A percentile compares a stretch with the other conserved stretches of the same genome.
phyloP scores from a whole-genome alignment of 345 rosid species.

The Diplotaxis tenuifolia region DNA sequence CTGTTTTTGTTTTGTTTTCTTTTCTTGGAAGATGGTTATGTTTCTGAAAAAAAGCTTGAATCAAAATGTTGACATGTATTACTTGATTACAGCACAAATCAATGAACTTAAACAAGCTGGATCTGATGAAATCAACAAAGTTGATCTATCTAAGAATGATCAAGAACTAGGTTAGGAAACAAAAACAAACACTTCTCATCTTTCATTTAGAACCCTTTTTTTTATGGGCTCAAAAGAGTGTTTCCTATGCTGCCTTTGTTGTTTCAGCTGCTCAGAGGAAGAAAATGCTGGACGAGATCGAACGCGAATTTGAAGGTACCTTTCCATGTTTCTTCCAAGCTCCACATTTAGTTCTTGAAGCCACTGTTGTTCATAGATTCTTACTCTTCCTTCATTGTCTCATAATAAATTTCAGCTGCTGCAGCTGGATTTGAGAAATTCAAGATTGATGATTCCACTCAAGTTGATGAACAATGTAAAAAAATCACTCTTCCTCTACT shows the following conservation, averaged over 20 bases:
- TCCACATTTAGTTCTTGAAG: conserved; percentile 6
- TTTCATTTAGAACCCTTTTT: not conserved
- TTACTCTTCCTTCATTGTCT: conserved; percentile 12
- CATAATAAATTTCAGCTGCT: conserved; percentile 28
- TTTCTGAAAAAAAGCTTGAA: conserved; percentile 5
- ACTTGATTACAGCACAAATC: conserved; percentile 20
- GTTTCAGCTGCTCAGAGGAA: conserved; percentile 25
- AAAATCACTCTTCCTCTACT: not conserved
- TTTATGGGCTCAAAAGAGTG: not conserved
- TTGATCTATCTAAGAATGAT: conserved; percentile 18
- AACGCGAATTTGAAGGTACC: conserved; percentile 34
- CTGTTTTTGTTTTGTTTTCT: conserved; percentile 15
- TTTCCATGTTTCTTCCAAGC: not conserved
- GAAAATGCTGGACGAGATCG: conserved; percentile 29
- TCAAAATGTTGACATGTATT: not conserved
- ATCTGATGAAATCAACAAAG: conserved; percentile 25
- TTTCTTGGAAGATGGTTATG: not conserved
- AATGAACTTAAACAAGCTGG: conserved; percentile 17
- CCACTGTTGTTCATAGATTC: not conserved
- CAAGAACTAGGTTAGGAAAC: conserved; percentile 3
- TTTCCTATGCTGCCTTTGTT: conserved; percentile 9
- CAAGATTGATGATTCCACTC: conserved; percentile 28
- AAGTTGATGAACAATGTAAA: conserved; percentile 34
- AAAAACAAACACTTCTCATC: not conserved
- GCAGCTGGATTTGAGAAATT: conserved; percentile 26